Evolutionary conservation across 2,329 filamentous ascomycete genomes (phyloP).

Genomic region (Diaporthe caulivora): DNA sequence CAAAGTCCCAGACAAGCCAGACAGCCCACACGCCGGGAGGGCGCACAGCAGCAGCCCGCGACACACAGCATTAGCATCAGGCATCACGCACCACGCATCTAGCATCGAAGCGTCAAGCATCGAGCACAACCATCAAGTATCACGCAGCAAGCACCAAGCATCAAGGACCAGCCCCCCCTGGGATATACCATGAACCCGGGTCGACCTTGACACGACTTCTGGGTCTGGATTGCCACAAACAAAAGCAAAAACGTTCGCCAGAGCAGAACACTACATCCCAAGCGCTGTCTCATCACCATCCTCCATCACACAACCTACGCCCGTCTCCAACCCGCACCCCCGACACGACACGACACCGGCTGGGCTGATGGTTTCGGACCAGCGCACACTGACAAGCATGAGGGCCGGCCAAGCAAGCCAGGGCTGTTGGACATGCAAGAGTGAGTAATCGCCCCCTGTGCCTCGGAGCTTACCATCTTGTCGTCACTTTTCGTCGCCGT

Average conservation of each 20-base stretch:
- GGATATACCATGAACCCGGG: slow-evolving; percentile 28
- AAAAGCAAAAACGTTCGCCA: slow-evolving; percentile 22
- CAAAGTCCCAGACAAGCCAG: background rate
- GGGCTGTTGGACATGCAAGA: slow-evolving; percentile 59
- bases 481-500: background rate
- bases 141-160: background rate
- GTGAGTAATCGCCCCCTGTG: slow-evolving; percentile 47
- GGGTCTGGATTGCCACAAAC: slow-evolving; percentile 12
- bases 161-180: background rate
- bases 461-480: background rate
- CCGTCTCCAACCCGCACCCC: background rate
- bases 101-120: background rate
- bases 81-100: background rate
- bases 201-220: slow-evolving; percentile 10
- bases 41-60: slow-evolving; percentile 15
- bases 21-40: background rate
- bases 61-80: slow-evolving; percentile 16
- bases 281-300: slow-evolving; percentile 25
- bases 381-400: slow-evolving; percentile 21
- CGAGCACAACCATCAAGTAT: background rate
- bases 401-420: slow-evolving; percentile 42
- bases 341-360: background rate
- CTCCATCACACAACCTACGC: slow-evolving; percentile 19
- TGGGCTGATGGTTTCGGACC: background rate
- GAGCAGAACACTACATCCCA: slow-evolving; percentile 27